Evolutionary conservation across 1,284 basidiomycete genomes (phyloP).

Genomic region (Irpex lacteus): DNA sequence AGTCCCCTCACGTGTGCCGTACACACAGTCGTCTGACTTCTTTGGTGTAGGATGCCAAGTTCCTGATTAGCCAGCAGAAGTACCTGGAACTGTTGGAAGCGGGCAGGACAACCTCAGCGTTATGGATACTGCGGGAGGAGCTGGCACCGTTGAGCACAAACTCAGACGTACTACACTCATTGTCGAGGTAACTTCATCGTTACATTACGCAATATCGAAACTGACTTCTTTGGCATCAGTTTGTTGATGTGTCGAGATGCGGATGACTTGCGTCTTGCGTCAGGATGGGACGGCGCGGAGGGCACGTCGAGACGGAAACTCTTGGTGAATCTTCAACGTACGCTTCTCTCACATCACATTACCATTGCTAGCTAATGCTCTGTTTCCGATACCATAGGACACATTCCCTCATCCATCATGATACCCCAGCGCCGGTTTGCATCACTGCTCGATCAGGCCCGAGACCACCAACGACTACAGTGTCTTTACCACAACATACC

Average conservation of each 20-base stretch:
- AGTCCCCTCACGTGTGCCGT: constrained; percentile 20
- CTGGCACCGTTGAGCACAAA: constrained; percentile 79
- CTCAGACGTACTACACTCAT: constrained; percentile 74
- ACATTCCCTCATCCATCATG: constrained; percentile 89
- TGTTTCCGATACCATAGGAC: constrained; percentile 45
- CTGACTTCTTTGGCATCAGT: constrained; percentile 37
- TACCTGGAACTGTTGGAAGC: constrained; percentile 94
- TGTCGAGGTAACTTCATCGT: constrained; percentile 67
- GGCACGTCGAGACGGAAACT: constrained; percentile 78
- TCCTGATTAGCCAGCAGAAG: constrained; percentile 92
- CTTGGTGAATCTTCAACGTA: constrained; percentile 83
- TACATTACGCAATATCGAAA: background rate
- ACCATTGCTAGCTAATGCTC: constrained; percentile 2
- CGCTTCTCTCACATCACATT: constrained; percentile 22
- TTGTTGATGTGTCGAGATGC: constrained; percentile 88
- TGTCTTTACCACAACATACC: constrained; percentile 83
- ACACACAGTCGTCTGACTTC: too few species aligned
- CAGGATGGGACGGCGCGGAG: constrained; percentile 87
- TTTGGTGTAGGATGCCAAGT: constrained; percentile 66
- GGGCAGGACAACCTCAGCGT: constrained; percentile 77
- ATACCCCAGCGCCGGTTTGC: constrained; percentile 88
- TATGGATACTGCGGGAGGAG: constrained; percentile 85
- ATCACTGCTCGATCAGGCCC: constrained; percentile 85
- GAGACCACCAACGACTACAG: constrained; percentile 71
- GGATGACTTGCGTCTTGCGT: constrained; percentile 79